phyloP scores from a whole-genome alignment of 192 early-diverging fungal species.

The Umbelopsis sp. region DNA sequence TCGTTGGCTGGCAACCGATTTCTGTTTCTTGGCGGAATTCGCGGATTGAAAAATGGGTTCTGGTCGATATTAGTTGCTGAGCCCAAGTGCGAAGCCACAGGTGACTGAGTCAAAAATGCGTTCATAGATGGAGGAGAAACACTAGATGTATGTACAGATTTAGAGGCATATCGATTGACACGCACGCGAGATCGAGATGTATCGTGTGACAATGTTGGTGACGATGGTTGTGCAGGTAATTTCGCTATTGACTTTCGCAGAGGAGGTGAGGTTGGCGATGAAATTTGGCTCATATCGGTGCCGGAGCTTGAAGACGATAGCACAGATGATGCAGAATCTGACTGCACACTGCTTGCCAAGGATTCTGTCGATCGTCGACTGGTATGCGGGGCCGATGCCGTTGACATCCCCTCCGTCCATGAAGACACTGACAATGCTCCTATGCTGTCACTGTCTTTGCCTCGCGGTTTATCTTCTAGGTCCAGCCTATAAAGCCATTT shows the following conservation, averaged over 20 bases:
- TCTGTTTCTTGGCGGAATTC: constrained; percentile 8
- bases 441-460: background rate
- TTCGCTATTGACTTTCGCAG: background rate
- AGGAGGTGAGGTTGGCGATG: background rate
- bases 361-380: constrained; percentile 21
- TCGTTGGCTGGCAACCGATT: background rate
- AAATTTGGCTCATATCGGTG: background rate
- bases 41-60: constrained; percentile 17
- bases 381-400: background rate
- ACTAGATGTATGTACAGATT: constrained; percentile 4
- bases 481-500: constrained; percentile 30
- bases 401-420: background rate
- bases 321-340: constrained; percentile 21
- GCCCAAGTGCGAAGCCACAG: constrained; percentile 5
- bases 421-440: background rate
- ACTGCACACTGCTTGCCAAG: constrained; percentile 13
- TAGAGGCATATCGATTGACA: background rate
- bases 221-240: background rate
- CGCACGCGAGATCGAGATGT: constrained; percentile 4
- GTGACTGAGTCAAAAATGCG: constrained; percentile 2
- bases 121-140: constrained; percentile 5
- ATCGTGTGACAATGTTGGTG: background rate
- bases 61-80: constrained; percentile 16
- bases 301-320: background rate
- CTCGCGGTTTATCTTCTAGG: background rate